phyloP scores from a whole-genome alignment of 1,139 yeast species.

The Magnusiomyces starmeri region DNA sequence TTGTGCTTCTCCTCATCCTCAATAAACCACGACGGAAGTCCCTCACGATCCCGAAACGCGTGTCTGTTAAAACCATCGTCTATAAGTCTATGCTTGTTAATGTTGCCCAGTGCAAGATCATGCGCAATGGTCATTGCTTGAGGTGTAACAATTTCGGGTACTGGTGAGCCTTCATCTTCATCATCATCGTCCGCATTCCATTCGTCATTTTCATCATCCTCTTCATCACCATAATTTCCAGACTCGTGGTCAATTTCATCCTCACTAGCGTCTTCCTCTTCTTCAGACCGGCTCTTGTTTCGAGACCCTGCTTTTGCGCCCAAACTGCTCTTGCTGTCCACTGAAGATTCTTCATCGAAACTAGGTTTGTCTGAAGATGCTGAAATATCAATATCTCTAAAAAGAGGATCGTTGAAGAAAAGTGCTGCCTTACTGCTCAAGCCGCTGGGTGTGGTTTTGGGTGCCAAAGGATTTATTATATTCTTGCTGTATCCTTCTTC shows the following conservation, averaged over 20 bases:
- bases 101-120: constrained; percentile 85
- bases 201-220: constrained; percentile 29
- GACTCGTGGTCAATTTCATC: constrained; percentile 27
- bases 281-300: constrained; percentile 19
- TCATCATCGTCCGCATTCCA: constrained; percentile 35
- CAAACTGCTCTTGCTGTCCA: constrained; percentile 3
- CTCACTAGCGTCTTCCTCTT: constrained; percentile 26
- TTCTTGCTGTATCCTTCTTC: constrained; percentile 68
- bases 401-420: constrained; percentile 75
- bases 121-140: constrained; percentile 99
- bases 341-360: constrained; percentile 1
- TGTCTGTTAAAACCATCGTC: constrained; percentile 91
- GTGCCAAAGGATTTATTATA: constrained; percentile 51
- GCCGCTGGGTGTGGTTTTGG: constrained; percentile 42
- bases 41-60: constrained; percentile 84
- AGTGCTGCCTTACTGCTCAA: constrained; percentile 66
- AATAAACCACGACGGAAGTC: constrained; percentile 90
- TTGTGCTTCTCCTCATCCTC: constrained; percentile 88
- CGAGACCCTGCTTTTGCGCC: constrained; percentile 9
- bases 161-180: constrained; percentile 38
- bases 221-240: constrained; percentile 34
- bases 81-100: constrained; percentile 69
- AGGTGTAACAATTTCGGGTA: constrained; percentile 74
- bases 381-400: constrained; percentile 46
- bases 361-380: constrained; percentile 33